Percentiles rank a stretch among this genome's conserved stretches.
phyloP scores from a whole-genome alignment of 2,329 filamentous ascomycete genomes.

The Fusarium sp. region DNA sequence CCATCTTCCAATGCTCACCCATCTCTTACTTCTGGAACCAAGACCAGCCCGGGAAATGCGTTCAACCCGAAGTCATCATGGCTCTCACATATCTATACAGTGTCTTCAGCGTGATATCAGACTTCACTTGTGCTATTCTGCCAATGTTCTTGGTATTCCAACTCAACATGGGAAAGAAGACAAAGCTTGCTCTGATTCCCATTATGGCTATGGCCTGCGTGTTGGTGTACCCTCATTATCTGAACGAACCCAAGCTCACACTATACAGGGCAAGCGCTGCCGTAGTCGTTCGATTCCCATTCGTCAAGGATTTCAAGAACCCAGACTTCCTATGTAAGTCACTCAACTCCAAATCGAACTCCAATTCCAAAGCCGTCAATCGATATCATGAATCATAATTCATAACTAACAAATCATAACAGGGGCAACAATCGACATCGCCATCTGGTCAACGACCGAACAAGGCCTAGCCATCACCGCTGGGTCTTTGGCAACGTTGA shows the following conservation, averaged over 20 bases:
- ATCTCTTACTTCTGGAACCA: slow-evolving; percentile 59
- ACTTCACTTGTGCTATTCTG: slow-evolving; percentile 65
- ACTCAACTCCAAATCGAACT: not conserved
- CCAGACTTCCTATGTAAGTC: slow-evolving; percentile 60
- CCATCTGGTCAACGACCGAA: slow-evolving; percentile 64
- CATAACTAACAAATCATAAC: slow-evolving; percentile 10
- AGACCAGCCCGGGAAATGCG: slow-evolving; percentile 53
- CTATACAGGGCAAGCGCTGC: slow-evolving; percentile 58
- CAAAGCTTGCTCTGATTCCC: slow-evolving; percentile 65
- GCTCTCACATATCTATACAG: slow-evolving; percentile 67
- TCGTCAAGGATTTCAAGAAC: slow-evolving; percentile 54
- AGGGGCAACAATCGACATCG: slow-evolving; percentile 59
- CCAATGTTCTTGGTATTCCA: slow-evolving; percentile 68
- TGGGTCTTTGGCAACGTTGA: slow-evolving; percentile 62
- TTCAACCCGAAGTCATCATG: slow-evolving; percentile 61
- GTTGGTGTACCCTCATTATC: slow-evolving; percentile 48
- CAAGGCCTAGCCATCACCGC: slow-evolving; percentile 63
- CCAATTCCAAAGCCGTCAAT: slow-evolving; percentile 4
- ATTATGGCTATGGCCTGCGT: slow-evolving; percentile 70
- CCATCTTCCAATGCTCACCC: slow-evolving; percentile 57
- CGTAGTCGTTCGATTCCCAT: slow-evolving; percentile 58
- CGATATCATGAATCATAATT: not conserved
- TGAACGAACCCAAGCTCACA: slow-evolving; percentile 25
- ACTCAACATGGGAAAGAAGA: slow-evolving; percentile 66
- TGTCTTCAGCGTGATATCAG: slow-evolving; percentile 62